A percentile compares a stretch with the other conserved stretches of the same genome.
Conservation (phyloP, 2,329 filamentous ascomycete species). For the Corynespora cassiicola region DNA sequence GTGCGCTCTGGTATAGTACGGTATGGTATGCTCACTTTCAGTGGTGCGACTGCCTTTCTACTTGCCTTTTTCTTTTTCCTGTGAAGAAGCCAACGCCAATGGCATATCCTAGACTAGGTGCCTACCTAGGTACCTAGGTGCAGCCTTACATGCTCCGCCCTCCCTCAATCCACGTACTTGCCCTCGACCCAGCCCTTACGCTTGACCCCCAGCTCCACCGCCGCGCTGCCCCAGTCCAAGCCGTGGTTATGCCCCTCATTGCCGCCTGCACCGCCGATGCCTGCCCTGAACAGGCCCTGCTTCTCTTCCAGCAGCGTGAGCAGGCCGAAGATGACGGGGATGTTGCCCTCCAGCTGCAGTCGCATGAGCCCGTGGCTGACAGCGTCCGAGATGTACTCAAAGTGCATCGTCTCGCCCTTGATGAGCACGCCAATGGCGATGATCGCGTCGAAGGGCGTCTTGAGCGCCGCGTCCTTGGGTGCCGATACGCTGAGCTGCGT, state of each 20-base stretch:
- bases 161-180: conserved; percentile 55
- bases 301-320: conserved; percentile 88
- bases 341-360: conserved; percentile 84
- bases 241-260: conserved; percentile 84
- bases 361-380: conserved; percentile 94
- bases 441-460: conserved; percentile 83
- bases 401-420: conserved; percentile 99
- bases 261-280: conserved; percentile 59
- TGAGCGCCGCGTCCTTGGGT: conserved; percentile 44
- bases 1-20: no score
- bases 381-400: conserved; percentile 95
- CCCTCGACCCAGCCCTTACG: conserved; percentile 82
- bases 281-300: conserved; percentile 85
- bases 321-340: conserved; percentile 91
- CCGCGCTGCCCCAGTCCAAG: conserved; percentile 92
- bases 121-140: conserved; percentile 1
- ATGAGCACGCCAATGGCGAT: conserved; percentile 96
- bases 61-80: no score
- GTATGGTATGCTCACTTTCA: no score
- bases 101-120: no score
- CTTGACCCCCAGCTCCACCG: conserved; percentile 93
- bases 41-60: no score
- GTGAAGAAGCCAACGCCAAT: no score
- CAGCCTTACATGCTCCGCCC: not conserved
- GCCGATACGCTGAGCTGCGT: conserved; percentile 39